Evolutionary conservation across 148 eudicot species (phyloP), one percentile per base, ranked within the genome.

Genomic region (Talinum fruticosum): DNA sequence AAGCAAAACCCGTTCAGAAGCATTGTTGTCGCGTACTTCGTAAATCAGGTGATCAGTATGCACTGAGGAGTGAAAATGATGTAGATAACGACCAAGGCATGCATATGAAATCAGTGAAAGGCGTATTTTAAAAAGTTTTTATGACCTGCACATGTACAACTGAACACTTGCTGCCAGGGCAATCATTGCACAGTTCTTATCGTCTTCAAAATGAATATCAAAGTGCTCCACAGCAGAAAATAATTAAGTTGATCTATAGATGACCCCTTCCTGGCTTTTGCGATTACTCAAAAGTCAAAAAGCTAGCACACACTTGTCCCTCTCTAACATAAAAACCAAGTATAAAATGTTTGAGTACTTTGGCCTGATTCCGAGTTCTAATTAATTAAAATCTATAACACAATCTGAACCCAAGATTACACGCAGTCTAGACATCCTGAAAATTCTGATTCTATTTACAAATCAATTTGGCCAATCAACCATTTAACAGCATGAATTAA

Each of bases 181-280:
- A 51, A 75, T 59, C 78, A 30, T 75, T 2, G 66, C 21, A 37
- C 37, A 37, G n/a, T 74, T 10, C 37, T n/a, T 37, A 74, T 1
- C 34, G 21, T 23, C 19, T 57, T 41, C 47, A 57, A 51, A 6
- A 74, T 74, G 34, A 57, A 66, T 62, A 37, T 15, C 37, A n/a
- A 54, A 59, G 54, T 49, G 29, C 18, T 13, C 24, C 7, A 75
- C 7, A 59, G 64, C 64, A 33, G 44, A 37, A 41, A 28, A 14
- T 6, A 28, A 41, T 4, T 74, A 16, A 37, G 13, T 62, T 61
- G 64, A n/a, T 37, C 47, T 2, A 36, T 28, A 38, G 66, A 51
- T 23, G 36, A 23, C 29, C 10, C 66, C 51, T 35, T 24, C 18
- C 32, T 77, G 80, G 67, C 75, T 70, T 69, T 70, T 77, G 66